These are phyloP conservation scores for Graphium sp. DNA, from an alignment of 2,329 filamentous ascomycete species.

Conservation along the genomic window DNA sequence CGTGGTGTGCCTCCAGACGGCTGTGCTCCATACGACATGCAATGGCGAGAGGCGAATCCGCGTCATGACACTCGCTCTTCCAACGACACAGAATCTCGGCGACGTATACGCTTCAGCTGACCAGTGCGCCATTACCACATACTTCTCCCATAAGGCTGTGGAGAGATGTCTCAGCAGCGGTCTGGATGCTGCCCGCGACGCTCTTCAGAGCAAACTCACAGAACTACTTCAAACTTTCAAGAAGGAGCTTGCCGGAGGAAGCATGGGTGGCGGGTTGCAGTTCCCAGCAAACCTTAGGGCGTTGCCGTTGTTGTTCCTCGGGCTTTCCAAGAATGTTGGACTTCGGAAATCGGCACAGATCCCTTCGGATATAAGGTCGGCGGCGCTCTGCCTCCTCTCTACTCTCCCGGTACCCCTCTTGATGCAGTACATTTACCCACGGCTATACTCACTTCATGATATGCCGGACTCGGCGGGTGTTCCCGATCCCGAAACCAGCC, in stretches of 20 bases:
- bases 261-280: constrained; percentile 86
- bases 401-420: constrained; percentile 79
- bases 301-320: constrained; percentile 79
- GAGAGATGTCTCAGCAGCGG: constrained; percentile 75
- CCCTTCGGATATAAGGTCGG: constrained; percentile 81
- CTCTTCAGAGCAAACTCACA: constrained; percentile 76
- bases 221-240: constrained; percentile 91
- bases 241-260: constrained; percentile 90
- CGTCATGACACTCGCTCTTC: constrained; percentile 82
- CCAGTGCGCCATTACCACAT: constrained; percentile 81
- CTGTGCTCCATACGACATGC: constrained; percentile 92
- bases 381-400: constrained; percentile 83
- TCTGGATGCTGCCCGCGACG: constrained; percentile 79
- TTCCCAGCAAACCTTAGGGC: constrained; percentile 86
- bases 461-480: constrained; percentile 90
- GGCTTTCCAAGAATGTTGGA: constrained; percentile 90
- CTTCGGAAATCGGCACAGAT: constrained; percentile 88
- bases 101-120: constrained; percentile 92
- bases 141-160: constrained; percentile 95
- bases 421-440: constrained; percentile 83
- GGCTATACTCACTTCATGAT: constrained; percentile 77
- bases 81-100: constrained; percentile 78
- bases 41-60: constrained; percentile 92
- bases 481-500: constrained; percentile 70
- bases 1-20: constrained; percentile 82